A percentile compares a stretch with the other conserved stretches of the same genome.
These are phyloP conservation scores for Gillenia trifoliata DNA, from an alignment of 306 rosid genomes.

Conservation along the genomic window DNA sequence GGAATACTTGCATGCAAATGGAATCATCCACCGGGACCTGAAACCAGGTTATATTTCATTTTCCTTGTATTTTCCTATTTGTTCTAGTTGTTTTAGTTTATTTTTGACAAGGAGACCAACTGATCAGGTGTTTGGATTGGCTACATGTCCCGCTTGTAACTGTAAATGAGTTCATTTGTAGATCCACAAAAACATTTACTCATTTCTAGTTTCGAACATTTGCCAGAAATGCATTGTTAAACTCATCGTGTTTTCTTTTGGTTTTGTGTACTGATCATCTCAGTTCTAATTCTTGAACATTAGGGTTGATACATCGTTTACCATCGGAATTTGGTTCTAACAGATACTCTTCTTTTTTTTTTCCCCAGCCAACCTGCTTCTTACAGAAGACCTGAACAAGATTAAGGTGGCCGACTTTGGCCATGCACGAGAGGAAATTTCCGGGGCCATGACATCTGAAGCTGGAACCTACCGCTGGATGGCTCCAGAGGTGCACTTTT, in stretches of 20 bases:
- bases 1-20: conserved; percentile 46
- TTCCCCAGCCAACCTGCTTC: conserved; percentile 42
- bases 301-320: neutral
- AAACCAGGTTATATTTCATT: conserved; percentile 37
- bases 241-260: neutral
- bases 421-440: conserved; percentile 38
- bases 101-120: neutral
- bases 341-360: neutral
- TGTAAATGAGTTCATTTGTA: neutral
- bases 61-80: neutral
- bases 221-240: neutral
- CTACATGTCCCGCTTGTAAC: neutral
- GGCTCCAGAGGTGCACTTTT: conserved; percentile 55
- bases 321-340: neutral
- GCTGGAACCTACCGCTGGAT: conserved; percentile 63
- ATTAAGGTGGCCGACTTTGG: conserved; percentile 53
- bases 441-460: conserved; percentile 44
- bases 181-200: neutral
- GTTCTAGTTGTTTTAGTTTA: neutral
- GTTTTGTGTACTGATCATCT: neutral
- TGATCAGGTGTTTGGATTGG: neutral
- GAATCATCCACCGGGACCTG: conserved; percentile 55
- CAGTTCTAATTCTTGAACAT: neutral
- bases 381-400: conserved; percentile 35
- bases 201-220: neutral